Evolutionary conservation across 495 filamentous ascomycete genomes (phyloP).

Genomic region (Annulohypoxylon stygium): DNA sequence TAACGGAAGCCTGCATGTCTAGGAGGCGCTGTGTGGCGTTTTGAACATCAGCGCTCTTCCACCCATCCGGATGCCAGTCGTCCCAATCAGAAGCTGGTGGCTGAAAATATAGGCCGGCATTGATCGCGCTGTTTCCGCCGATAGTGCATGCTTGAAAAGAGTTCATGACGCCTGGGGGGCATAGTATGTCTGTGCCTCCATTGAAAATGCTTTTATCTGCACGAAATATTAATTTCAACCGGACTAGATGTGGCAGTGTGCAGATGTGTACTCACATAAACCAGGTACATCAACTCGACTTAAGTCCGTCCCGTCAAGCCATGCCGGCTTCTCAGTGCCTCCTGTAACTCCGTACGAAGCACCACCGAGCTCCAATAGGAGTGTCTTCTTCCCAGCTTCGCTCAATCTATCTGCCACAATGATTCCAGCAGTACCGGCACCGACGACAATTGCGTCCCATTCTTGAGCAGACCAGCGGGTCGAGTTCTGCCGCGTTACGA

Average conservation of each 20-base stretch:
- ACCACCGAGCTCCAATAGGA: constrained; percentile 51
- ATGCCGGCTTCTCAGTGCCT: constrained; percentile 57
- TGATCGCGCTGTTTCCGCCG: constrained; percentile 65
- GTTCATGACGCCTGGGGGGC: constrained; percentile 55
- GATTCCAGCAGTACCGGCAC: constrained; percentile 87
- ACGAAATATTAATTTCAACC: constrained; percentile 18
- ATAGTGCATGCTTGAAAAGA: constrained; percentile 70
- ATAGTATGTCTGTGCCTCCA: constrained; percentile 52
- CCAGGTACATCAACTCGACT: constrained; percentile 72
- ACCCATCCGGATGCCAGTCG: constrained; percentile 69
- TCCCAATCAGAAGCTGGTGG: constrained; percentile 69
- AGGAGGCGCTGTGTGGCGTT: constrained; percentile 64
- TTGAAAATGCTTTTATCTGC: constrained; percentile 63
- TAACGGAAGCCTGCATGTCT: constrained; percentile 66
- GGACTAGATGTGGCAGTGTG: too few relatives aligned
- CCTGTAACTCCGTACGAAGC: constrained; percentile 53
- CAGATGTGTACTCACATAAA: constrained; percentile 51
- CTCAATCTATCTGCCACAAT: constrained; percentile 76
- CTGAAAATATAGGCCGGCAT: constrained; percentile 62
- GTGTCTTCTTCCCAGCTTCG: constrained; percentile 56
- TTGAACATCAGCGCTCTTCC: constrained; percentile 68
- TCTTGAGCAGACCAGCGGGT: constrained; percentile 48
- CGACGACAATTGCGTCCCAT: constrained; percentile 74
- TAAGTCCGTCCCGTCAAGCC: constrained; percentile 67
- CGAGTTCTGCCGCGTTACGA: constrained; percentile 17